These are phyloP conservation scores for Dictyostelium discoideum DNA, from an alignment of 78 protist genomes.

Conservation along the genomic window dicty_2.7 NC_007089.4:4059501-4060000, in stretches of 20 bases:
- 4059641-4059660: too few relatives aligned
- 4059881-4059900: not conserved
- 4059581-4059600: too few relatives aligned
- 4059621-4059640: too few relatives aligned
- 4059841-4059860: not conserved
- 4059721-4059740: too few relatives aligned
- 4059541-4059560: not conserved
- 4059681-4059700: too few relatives aligned
- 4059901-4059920: not conserved
- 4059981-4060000: not conserved
- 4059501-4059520: not conserved
- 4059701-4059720: too few relatives aligned
- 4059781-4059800: too few relatives aligned
- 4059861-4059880: not conserved
- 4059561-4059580: not conserved
- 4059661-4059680: too few relatives aligned
- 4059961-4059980: not conserved
- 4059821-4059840: not conserved
- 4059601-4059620: too few relatives aligned
- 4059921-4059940: not conserved
- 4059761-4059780: not conserved
- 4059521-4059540: not conserved
- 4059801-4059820: not conserved
- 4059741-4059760: not conserved
- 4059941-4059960: not conserved